Evolutionary conservation across 768 basidiomycete species (phyloP).

Genomic region (Lactarius pseudohatsudake): DNA sequence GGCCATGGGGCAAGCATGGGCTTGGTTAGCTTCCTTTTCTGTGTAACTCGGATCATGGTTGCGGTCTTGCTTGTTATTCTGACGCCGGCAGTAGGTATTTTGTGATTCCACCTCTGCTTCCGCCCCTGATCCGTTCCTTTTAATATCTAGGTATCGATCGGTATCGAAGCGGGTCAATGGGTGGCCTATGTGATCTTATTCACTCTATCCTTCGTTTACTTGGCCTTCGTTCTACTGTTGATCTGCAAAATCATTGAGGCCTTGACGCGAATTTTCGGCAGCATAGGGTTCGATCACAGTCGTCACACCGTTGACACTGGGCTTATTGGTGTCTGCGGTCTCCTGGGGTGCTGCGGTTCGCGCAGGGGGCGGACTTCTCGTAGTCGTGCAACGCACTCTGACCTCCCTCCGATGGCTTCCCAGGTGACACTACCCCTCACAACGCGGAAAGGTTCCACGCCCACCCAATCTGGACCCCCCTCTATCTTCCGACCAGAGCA

Average conservation of each 20-base stretch:
- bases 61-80: slow-evolving; percentile 90
- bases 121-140: slow-evolving; percentile 15
- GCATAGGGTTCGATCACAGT: slow-evolving; percentile 82
- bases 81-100: slow-evolving; percentile 64
- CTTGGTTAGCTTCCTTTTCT: slow-evolving; percentile 89
- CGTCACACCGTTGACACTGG: slow-evolving; percentile 80
- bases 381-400: slow-evolving; percentile 27
- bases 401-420: slow-evolving; percentile 20
- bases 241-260: slow-evolving; percentile 84
- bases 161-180: slow-evolving; percentile 81
- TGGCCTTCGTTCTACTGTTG: slow-evolving; percentile 81
- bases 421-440: slow-evolving; percentile 24
- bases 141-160: slow-evolving; percentile 71
- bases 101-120: neutral
- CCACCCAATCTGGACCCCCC: slow-evolving; percentile 56
- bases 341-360: slow-evolving; percentile 65
- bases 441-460: slow-evolving; percentile 34
- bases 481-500: slow-evolving; percentile 80
- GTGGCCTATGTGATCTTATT: slow-evolving; percentile 90
- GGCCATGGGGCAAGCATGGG: slow-evolving; percentile 97
- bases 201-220: slow-evolving; percentile 77
- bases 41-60: slow-evolving; percentile 85
- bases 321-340: slow-evolving; percentile 77
- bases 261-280: slow-evolving; percentile 69
- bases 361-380: slow-evolving; percentile 34